These are phyloP conservation scores for Cyclotella choctawhatcheeana DNA, from an alignment of 108 stramenopile genomes.

Conservation along the genomic window DNA sequence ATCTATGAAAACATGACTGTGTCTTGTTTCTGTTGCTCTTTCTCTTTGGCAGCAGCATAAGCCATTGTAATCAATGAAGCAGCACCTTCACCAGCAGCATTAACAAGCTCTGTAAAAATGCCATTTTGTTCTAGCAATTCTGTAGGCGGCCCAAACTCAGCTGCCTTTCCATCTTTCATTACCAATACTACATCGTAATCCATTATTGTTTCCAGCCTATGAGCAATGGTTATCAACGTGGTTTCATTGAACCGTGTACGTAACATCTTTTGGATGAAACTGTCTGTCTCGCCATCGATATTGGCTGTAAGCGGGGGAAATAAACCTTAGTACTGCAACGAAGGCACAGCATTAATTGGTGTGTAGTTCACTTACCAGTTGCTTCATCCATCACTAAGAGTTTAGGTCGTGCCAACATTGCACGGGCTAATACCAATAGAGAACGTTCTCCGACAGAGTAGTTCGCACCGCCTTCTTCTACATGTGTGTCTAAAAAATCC, in stretches of 20 bases:
- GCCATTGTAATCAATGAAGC: slow-evolving; percentile 45
- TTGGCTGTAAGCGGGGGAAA: slow-evolving; percentile 31
- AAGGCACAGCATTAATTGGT: neutral
- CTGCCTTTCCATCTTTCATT: slow-evolving; percentile 86
- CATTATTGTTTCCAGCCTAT: slow-evolving; percentile 94
- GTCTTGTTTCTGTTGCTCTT: neutral
- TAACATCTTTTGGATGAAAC: slow-evolving; percentile 88
- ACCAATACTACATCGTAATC: slow-evolving; percentile 93
- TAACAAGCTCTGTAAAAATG: slow-evolving; percentile 80
- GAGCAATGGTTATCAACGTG: slow-evolving; percentile 94
- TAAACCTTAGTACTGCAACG: neutral
- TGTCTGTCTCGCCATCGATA: slow-evolving; percentile 84
- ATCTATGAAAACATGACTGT: no score
- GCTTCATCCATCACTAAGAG: slow-evolving; percentile 87
- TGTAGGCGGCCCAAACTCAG: slow-evolving; percentile 84
- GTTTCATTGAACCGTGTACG: slow-evolving; percentile 80
- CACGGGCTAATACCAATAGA: slow-evolving; percentile 90
- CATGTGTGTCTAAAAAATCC: slow-evolving; percentile 42
- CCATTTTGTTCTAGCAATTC: slow-evolving; percentile 74
- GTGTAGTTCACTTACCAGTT: slow-evolving; percentile 40
- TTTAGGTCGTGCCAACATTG: slow-evolving; percentile 76
- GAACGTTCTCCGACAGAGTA: slow-evolving; percentile 92
- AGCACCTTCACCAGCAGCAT: slow-evolving; percentile 76
- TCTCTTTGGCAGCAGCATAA: slow-evolving; percentile 15
- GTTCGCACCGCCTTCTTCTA: slow-evolving; percentile 91